phyloP scores from a whole-genome alignment of 2,329 filamentous ascomycete species.

The Colletotrichum incanum region DNA sequence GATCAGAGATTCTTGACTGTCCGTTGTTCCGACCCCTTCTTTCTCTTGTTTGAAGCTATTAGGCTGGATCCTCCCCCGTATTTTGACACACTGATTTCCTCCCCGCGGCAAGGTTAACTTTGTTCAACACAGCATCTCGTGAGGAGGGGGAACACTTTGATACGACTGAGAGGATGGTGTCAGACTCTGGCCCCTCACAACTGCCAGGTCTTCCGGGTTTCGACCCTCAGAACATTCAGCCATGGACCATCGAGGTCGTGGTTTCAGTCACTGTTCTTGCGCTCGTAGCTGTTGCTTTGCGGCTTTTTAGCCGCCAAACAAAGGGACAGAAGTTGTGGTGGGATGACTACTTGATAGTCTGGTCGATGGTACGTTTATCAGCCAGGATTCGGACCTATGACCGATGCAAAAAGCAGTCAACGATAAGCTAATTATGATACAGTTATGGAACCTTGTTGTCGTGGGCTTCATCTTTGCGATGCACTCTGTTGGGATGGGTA shows the following conservation, averaged over 20 bases:
- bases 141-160: neutral
- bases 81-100: neutral
- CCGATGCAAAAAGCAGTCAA: neutral
- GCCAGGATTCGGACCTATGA: no score
- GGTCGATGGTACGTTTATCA: constrained; percentile 59
- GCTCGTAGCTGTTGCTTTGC: constrained; percentile 55
- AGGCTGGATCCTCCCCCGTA: constrained; percentile 24
- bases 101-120: constrained; percentile 15
- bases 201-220: constrained; percentile 52
- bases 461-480: constrained; percentile 66
- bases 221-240: constrained; percentile 56
- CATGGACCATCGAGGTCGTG: constrained; percentile 60
- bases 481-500: constrained; percentile 61
- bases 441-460: constrained; percentile 60
- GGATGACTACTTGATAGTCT: constrained; percentile 66
- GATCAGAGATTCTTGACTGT: constrained; percentile 2
- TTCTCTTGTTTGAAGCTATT: constrained; percentile 15
- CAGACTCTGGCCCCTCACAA: constrained; percentile 32
- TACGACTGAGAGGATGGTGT: constrained; percentile 21
- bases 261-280: constrained; percentile 60
- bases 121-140: neutral
- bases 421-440: neutral
- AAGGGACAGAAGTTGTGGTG: constrained; percentile 63
- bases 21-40: neutral
- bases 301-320: constrained; percentile 59